Conservation (phyloP, 306 rosid species). For the Prunus salicina region DNA sequence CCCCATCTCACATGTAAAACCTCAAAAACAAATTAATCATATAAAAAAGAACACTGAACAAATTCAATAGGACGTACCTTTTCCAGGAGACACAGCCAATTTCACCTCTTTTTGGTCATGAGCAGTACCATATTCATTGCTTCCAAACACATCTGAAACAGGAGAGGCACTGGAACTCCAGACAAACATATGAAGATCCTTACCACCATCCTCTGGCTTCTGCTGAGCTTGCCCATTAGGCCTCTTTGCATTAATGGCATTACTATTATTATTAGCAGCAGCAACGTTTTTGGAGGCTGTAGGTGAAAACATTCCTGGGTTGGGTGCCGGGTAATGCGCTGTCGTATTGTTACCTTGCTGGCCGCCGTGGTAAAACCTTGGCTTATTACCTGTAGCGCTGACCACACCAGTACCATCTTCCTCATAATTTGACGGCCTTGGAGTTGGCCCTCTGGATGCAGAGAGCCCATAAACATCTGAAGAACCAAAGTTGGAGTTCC, state of each 20-base stretch:
- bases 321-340: constrained; percentile 73
- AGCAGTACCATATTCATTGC: constrained; percentile 50
- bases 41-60: background rate
- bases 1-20: background rate
- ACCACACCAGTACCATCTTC: constrained; percentile 41
- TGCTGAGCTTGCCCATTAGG: constrained; percentile 52
- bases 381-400: constrained; percentile 21
- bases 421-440: constrained; percentile 65
- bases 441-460: constrained; percentile 76
- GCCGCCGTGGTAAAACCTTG: constrained; percentile 45
- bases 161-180: constrained; percentile 90
- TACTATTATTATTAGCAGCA: constrained; percentile 25
- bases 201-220: constrained; percentile 49
- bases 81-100: constrained; percentile 58
- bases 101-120: constrained; percentile 69
- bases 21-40: background rate
- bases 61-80: constrained; percentile 38
- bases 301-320: constrained; percentile 82
- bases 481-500: constrained; percentile 67
- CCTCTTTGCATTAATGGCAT: constrained; percentile 43
- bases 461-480: constrained; percentile 65
- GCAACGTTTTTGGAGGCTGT: constrained; percentile 35
- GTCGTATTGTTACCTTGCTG: constrained; percentile 12
- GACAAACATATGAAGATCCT: constrained; percentile 84
- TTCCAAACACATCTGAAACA: constrained; percentile 75